These are phyloP conservation scores for Backusella parvicylindrica DNA, from an alignment of 192 early-diverging fungal species.

Conservation along the genomic window DNA sequence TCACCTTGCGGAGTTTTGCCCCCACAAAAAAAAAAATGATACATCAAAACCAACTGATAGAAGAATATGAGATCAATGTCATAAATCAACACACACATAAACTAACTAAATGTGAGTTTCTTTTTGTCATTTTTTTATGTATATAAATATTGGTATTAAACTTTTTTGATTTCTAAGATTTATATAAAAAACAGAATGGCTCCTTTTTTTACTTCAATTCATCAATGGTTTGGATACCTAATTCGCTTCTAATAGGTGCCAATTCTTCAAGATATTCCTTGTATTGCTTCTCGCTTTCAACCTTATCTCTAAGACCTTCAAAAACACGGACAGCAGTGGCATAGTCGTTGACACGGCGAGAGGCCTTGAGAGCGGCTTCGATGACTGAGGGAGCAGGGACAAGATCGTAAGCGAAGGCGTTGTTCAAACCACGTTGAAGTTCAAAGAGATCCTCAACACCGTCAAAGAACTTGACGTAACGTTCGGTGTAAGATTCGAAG, in stretches of 20 bases:
- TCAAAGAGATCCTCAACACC: conserved; percentile 93
- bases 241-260: conserved; percentile 80
- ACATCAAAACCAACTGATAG: no score
- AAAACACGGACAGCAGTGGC: conserved; percentile 91
- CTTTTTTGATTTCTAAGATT: not conserved
- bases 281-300: conserved; percentile 82
- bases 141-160: conserved; percentile 6
- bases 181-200: not conserved
- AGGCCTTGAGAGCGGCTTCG: conserved; percentile 85
- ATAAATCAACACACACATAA: not conserved
- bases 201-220: conserved; percentile 61
- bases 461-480: conserved; percentile 81
- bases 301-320: conserved; percentile 91
- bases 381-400: conserved; percentile 86
- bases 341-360: conserved; percentile 91
- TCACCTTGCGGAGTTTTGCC: no score
- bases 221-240: conserved; percentile 86
- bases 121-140: not conserved
- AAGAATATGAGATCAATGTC: not conserved
- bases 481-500: conserved; percentile 75
- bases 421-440: conserved; percentile 96
- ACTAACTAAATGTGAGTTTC: not conserved
- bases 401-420: conserved; percentile 95
- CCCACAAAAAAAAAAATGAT: no score
- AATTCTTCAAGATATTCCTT: conserved; percentile 86